Base-by-base conservation (phyloP, 768 basidiomycete genomes). In the Suillus paluster region DNA sequence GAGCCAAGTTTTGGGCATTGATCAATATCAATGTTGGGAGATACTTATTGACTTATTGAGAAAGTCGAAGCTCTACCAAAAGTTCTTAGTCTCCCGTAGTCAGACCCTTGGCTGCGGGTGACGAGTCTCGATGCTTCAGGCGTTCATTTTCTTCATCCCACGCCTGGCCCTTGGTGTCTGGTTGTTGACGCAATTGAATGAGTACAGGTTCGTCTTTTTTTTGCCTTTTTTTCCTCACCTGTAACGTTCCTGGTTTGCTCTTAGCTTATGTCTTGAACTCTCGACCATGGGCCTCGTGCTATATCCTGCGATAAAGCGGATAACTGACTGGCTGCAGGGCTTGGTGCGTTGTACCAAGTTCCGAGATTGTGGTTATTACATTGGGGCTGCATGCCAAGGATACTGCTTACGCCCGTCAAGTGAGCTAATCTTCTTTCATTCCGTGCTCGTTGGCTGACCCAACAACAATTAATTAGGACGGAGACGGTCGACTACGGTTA, bases 401-500 rank as follows among this genome's bases (percentile, higher is more conserved):
- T 5, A 53, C 52, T 5, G 5, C 34, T 36, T 53, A 53, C 14
- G 52, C 52, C 14, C 52, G 52, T 36, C 52, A 53, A 53, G 52
- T 53, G 33, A 53, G 52, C n/a, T n/a, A 2, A 15, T 36, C 1
- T 15, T 36, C n/a, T 14, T 23, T 15, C 0, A 5, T 36, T 36
- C 14, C 34, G 52, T 1, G 12, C 8, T 36, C 8, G 15, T 86
- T 58, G 82, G 83, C 84, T 86, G 81, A 85, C 83, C 64, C 84
- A 84, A 59, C 81, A 84, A 14, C 64, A 83, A 62, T 71, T 81
- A 92, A n/a, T n/a, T n/a, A n/a, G 78, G 92, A 94, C 73, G 86
- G 88, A 59, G 74, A 80, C 59, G 92, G 92, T 92, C 90, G 5
- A 92, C 89, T 25, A 91, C 92, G 0, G 82, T 92, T 45, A 80